Base-by-base conservation (phyloP, 495 filamentous ascomycete species). In the Pseudoneurospora amorphoporcata region DNA sequence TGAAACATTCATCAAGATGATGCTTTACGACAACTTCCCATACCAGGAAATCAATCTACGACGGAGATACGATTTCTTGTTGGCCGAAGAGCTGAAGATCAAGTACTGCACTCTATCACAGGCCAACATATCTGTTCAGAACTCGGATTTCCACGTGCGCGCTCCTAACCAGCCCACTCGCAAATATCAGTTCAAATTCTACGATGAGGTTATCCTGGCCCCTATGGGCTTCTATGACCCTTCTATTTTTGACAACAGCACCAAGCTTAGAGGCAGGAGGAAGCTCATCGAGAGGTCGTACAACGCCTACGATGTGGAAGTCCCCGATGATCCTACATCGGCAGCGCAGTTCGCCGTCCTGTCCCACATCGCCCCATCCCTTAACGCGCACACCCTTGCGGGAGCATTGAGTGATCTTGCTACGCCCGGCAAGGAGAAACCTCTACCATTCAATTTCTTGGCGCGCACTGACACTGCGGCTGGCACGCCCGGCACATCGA, bases 61-160 rank as follows among this genome's bases (percentile, higher is more conserved):
- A 81, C 89, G 94, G 35, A 86, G 95, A 43, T 95, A 98, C 76
- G 95, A 99, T 78, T 98, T 94, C 75, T 81, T 99, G 45, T 83
- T 98, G 14, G 95, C 94, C 0, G 95, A 99, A 79, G 96, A 99
- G 82, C 83, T 98, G 61, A 99, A 99, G 82, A 91, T 88, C 76
- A 96, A 92, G 74, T 89, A 91, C 76, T 94, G 92, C 78, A 95
- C 93, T 1, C 89, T 98, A 86, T 90, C 90, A 17, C 94, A 97
- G 80, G 88, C 87, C 12, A 91, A 93, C 71, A 90, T 98, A 68
- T 91, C 89, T 41, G 92, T 95, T 2, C 90, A 94, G 79, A 84
- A 90, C 23, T 91, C 86, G 80, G 90, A 95, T 75, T 98, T 98
- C 79, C 92, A 97, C 79, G 86, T 99, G 14, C 90, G 95, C 29